Base-by-base conservation (phyloP, 169 alveolate genomes). In the Cryptosporidium baileyi region DNA sequence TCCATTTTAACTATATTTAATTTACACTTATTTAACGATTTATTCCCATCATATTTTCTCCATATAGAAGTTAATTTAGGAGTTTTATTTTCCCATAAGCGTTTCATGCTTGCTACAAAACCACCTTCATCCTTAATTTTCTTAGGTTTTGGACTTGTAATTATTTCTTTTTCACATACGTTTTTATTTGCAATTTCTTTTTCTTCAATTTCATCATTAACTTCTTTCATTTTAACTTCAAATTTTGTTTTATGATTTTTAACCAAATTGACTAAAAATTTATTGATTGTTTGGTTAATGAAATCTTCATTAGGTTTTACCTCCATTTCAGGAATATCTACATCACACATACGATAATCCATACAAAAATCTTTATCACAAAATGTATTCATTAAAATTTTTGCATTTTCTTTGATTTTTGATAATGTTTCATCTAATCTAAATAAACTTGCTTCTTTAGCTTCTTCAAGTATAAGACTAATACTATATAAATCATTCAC, bases 61-160 rank as follows among this genome's bases (percentile, higher is more conserved):
- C 85, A 74, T 26, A 74, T 54, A 17, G 65, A 54, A 6, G 61
- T 15, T 26, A 74, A 19, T 59, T 74, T 74, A 6, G 85, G 85
- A 0, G 85, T 74, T 60, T 57, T 74, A 47, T 74, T 74, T 17
- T 74, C 85, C 85, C 85, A 74, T 3, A 74, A 60, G 2, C 85
- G 47, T 19, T 52, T 74, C 67, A 74, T 74, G 40, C 85, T 74
- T 5, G 85, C 85, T 4, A 74, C 85, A 52, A 74, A 74, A 44
- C 85, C 57, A 30, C 65, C 43, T 32, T 74, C 85, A 15, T 74
- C 85, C 67, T 41, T 74, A 30, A 19, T 47, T 40, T 38, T 65
- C 24, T 65, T 65, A n/a, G 81, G 81, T 13, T 45, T 38, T 6
- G 81, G 81, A 41, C 81, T 65, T 19, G 34, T 54, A 5, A 40